phyloP scores from a whole-genome alignment of 257 asterid species.

The Ligustrum vulgare region DNA sequence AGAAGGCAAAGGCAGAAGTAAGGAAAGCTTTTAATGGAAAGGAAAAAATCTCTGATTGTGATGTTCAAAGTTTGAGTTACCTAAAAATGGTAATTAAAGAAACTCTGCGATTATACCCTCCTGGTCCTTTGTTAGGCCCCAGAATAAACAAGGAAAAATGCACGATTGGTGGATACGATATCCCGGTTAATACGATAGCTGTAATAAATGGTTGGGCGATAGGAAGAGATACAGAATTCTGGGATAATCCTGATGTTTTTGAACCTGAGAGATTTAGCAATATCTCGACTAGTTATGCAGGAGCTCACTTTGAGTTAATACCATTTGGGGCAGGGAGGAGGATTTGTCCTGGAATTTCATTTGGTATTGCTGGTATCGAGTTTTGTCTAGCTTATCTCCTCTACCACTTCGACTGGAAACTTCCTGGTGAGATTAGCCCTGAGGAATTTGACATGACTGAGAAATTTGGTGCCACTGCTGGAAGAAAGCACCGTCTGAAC shows the following conservation, averaged over 20 bases:
- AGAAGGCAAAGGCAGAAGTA: conserved; percentile 21
- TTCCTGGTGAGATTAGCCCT: not conserved
- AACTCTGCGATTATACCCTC: not conserved
- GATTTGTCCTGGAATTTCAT: conserved; percentile 13
- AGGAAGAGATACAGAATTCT: not conserved
- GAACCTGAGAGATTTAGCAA: conserved; percentile 4
- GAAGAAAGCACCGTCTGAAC: not conserved
- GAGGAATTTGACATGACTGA: conserved; percentile 12
- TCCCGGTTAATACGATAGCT: conserved; percentile 1
- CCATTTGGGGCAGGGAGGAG: conserved; percentile 16
- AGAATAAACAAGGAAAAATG: conserved; percentile 2
- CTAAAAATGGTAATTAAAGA: conserved; percentile 11
- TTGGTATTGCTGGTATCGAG: not conserved
- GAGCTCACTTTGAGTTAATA: not conserved
- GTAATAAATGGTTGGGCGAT: conserved; percentile 7
- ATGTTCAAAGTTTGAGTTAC: not conserved
- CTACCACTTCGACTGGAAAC: conserved; percentile 13
- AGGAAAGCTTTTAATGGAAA: conserved; percentile 1
- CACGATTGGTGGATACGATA: conserved; percentile 8
- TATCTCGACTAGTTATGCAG: not conserved
- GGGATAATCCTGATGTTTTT: not conserved
- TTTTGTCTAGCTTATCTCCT: not conserved
- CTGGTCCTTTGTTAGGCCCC: not conserved
- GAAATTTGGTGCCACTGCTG: not conserved
- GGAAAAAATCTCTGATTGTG: not conserved